A percentile compares a stretch with the other conserved stretches of the same genome.
Conservation (phyloP, 2,329 filamentous ascomycete species). For the Ophiosphaerella korrae region DNA sequence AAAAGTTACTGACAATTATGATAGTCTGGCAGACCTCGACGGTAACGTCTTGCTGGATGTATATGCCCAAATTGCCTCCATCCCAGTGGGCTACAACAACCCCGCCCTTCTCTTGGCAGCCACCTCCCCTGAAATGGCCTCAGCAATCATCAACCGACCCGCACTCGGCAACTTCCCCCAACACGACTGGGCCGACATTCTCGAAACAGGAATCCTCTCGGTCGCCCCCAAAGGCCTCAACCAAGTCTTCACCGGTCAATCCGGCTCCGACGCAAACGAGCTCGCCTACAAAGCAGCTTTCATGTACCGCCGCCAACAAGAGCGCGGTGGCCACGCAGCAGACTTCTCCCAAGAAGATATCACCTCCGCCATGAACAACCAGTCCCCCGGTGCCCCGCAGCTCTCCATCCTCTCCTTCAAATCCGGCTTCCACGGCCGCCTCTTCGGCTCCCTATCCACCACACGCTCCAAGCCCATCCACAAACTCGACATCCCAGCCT, state of each 20-base stretch:
- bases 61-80: conserved; percentile 90
- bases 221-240: conserved; percentile 82
- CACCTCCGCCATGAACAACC: conserved; percentile 76
- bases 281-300: conserved; percentile 94
- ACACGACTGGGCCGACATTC: conserved; percentile 78
- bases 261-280: conserved; percentile 92
- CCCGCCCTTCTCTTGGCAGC: conserved; percentile 72
- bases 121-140: conserved; percentile 77
- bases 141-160: conserved; percentile 82
- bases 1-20: conserved; percentile 8
- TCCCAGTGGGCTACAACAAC: conserved; percentile 93
- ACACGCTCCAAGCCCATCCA: conserved; percentile 93
- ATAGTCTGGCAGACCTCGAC: conserved; percentile 68
- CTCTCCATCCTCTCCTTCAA: conserved; percentile 90
- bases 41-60: conserved; percentile 76
- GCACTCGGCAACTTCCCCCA: conserved; percentile 91
- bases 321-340: conserved; percentile 76
- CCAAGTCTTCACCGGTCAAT: conserved; percentile 89
- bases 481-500: conserved; percentile 92
- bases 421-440: conserved; percentile 85
- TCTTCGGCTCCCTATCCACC: conserved; percentile 85
- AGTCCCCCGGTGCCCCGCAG: conserved; percentile 75
- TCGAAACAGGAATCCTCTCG: conserved; percentile 79
- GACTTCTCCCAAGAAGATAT: conserved; percentile 83
- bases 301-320: conserved; percentile 83